Conservation (phyloP, 2,329 filamentous ascomycete species). For the Fusarium pseudocircinatum region DNA sequence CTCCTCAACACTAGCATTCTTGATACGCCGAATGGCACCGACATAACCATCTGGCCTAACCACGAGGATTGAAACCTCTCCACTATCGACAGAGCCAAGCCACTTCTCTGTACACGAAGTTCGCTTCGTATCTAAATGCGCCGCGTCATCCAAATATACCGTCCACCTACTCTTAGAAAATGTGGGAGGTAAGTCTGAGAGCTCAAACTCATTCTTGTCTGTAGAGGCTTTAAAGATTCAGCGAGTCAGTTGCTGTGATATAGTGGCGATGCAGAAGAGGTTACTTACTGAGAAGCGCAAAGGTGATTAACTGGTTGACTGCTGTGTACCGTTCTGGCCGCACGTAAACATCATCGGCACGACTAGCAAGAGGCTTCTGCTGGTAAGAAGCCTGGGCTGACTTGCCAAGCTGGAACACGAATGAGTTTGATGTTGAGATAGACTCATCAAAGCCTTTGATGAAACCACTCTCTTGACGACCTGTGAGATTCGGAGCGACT, state of each 20-base stretch:
- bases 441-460: slow-evolving; percentile 66
- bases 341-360: slow-evolving; percentile 72
- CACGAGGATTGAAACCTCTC: slow-evolving; percentile 70
- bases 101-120: slow-evolving; percentile 72
- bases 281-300: slow-evolving; percentile 70
- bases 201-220: slow-evolving; percentile 70
- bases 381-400: slow-evolving; percentile 70
- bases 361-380: slow-evolving; percentile 63
- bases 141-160: slow-evolving; percentile 74
- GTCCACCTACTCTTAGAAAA: slow-evolving; percentile 75
- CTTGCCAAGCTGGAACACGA: slow-evolving; percentile 67
- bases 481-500: slow-evolving; percentile 69
- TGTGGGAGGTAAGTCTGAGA: slow-evolving; percentile 68
- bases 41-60: slow-evolving; percentile 80
- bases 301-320: slow-evolving; percentile 75
- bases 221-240: slow-evolving; percentile 59
- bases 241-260: slow-evolving; percentile 11
- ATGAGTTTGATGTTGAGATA: slow-evolving; percentile 59
- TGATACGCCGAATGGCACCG: slow-evolving; percentile 68
- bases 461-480: slow-evolving; percentile 59
- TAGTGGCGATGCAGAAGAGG: too few species aligned
- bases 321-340: slow-evolving; percentile 74
- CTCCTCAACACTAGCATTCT: slow-evolving; percentile 58
- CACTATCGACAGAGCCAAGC: slow-evolving; percentile 66
- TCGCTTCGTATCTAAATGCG: slow-evolving; percentile 62